These are phyloP conservation scores for Exophiala spinifera DNA, from an alignment of 2,329 filamentous ascomycete species.

Conservation along the genomic window DNA sequence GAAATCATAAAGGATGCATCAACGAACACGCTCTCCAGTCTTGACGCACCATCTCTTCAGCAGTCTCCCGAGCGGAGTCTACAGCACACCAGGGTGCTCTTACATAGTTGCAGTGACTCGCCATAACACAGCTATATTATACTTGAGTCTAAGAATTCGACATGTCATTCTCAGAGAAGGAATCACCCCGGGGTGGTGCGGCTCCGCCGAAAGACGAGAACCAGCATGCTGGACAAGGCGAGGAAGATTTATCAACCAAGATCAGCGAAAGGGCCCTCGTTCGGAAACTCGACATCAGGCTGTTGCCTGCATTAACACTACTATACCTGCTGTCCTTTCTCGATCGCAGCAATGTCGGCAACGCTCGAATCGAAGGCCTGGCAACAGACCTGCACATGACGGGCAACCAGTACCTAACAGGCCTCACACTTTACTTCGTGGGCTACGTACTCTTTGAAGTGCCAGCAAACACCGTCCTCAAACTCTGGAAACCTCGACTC, in stretches of 20 bases:
- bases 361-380: conserved; percentile 40
- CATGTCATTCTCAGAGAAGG: conserved; percentile 5
- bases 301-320: conserved; percentile 44
- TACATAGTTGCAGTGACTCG: too few species aligned
- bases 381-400: conserved; percentile 37
- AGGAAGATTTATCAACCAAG: background rate
- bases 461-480: conserved; percentile 37
- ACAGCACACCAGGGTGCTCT: too few species aligned
- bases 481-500: conserved; percentile 15
- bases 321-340: conserved; percentile 46
- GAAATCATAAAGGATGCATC: too few species aligned
- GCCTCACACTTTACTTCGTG: conserved; percentile 24
- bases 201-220: too few species aligned
- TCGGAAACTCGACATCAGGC: conserved; percentile 43
- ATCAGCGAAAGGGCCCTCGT: conserved; percentile 41
- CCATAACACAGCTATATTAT: background rate
- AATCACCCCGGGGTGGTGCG: background rate
- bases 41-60: too few species aligned
- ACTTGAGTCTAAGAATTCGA: background rate
- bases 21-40: too few species aligned
- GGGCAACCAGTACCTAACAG: conserved; percentile 18
- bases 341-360: conserved; percentile 45
- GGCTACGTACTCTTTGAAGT: conserved; percentile 33
- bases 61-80: too few species aligned
- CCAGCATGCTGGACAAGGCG: background rate